These are phyloP conservation scores for Cicer judaicum DNA, from an alignment of 306 rosid genomes.

Conservation along the genomic window DNA sequence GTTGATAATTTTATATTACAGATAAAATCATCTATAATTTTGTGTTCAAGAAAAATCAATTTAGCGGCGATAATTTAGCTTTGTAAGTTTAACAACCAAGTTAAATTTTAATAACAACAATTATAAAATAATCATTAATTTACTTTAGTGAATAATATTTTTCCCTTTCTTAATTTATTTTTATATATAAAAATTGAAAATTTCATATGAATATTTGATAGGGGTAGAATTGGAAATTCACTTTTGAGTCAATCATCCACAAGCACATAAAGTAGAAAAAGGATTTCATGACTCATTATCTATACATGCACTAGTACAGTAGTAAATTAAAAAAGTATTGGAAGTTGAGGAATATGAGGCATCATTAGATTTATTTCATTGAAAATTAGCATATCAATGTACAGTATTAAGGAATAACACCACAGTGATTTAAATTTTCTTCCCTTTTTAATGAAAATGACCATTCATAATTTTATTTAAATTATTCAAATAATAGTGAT, in stretches of 20 bases:
- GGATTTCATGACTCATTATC: conserved; percentile 36
- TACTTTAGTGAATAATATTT: too few species aligned
- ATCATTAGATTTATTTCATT: conserved; percentile 44
- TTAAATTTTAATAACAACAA: too few species aligned
- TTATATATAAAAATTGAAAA: conserved; percentile 2
- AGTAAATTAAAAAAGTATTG: conserved; percentile 23
- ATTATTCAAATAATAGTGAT: too few species aligned
- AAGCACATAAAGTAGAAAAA: conserved; percentile 50
- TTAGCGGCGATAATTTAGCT: too few species aligned
- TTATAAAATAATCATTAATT: too few species aligned
- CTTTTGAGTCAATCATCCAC: conserved; percentile 54
- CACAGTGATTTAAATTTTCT: background rate
- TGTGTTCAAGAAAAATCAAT: too few species aligned
- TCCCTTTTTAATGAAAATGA: conserved; percentile 26
- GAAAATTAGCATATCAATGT: conserved; percentile 31
- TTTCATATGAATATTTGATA: conserved; percentile 8
- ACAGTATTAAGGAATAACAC: conserved; percentile 39
- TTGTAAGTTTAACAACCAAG: too few species aligned
- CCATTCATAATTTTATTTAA: conserved; percentile 31
- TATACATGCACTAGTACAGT: conserved; percentile 37
- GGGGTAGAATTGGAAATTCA: conserved; percentile 61
- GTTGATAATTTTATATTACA: too few species aligned
- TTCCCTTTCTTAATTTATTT: background rate
- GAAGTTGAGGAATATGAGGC: conserved; percentile 26
- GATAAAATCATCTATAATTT: too few species aligned